A percentile compares a stretch with the other conserved stretches of the same genome.
Conservation (phyloP, 495 filamentous ascomycete species). For the Podospora didyma region DNA sequence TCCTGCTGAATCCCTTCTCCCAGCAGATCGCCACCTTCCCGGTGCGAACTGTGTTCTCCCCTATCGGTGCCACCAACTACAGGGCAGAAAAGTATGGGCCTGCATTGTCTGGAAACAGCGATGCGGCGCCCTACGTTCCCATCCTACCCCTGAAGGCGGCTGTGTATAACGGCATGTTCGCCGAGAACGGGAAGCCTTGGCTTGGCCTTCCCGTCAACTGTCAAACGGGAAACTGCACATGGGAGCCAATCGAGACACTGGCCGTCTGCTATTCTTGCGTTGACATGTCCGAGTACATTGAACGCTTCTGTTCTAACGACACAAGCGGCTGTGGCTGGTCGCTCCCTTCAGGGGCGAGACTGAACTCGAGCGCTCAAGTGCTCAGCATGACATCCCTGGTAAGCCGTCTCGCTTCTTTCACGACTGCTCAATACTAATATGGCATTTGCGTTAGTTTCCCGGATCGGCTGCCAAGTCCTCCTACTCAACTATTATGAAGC, state of each 20-base stretch:
- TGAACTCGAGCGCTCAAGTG: constrained; percentile 15
- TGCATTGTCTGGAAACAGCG: background rate
- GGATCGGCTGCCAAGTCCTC: constrained; percentile 11
- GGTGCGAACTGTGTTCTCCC: constrained; percentile 3
- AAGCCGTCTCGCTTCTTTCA: background rate
- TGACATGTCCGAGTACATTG: constrained; percentile 23
- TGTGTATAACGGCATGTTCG: constrained; percentile 30
- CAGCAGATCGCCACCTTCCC: constrained; percentile 23
- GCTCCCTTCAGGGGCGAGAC: constrained; percentile 17
- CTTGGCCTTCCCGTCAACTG: constrained; percentile 20
- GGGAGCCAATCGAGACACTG: constrained; percentile 23
- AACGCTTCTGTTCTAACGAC: constrained; percentile 14
- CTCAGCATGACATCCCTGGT: constrained; percentile 24
- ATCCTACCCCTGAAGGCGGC: constrained; percentile 31
- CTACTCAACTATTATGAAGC: constrained; percentile 25
- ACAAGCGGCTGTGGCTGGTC: constrained; percentile 18
- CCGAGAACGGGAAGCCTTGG: constrained; percentile 23
- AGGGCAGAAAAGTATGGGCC: constrained; percentile 5
- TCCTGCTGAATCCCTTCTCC: constrained; percentile 25
- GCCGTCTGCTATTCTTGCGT: constrained; percentile 26
- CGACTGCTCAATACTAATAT: background rate
- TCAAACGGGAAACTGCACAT: constrained; percentile 27
- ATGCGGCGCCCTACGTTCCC: constrained; percentile 21
- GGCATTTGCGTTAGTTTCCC: constrained; percentile 12
- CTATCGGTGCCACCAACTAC: constrained; percentile 8